Conservation (phyloP, 1,284 basidiomycete genomes). For the Apiotrichum porosum region DNA sequence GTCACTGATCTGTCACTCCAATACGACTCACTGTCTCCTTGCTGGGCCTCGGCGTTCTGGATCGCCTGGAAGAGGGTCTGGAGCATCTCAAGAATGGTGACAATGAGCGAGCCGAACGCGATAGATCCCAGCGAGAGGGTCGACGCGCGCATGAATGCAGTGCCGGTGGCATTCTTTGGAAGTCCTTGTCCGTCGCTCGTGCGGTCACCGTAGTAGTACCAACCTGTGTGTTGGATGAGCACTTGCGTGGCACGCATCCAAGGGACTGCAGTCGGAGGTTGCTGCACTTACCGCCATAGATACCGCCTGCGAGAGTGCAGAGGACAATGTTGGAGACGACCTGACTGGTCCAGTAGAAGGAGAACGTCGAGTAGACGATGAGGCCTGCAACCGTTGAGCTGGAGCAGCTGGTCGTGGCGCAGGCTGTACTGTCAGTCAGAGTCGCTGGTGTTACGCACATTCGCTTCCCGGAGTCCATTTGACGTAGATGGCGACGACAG, state of each 20-base stretch:
- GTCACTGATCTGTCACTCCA: too few species aligned
- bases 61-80: slow-evolving; percentile 62
- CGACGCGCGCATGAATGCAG: slow-evolving; percentile 71
- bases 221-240: slow-evolving; percentile 23
- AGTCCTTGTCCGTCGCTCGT: slow-evolving; percentile 29
- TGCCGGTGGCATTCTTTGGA: slow-evolving; percentile 66
- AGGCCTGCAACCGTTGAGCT: slow-evolving; percentile 61
- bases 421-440: slow-evolving; percentile 14
- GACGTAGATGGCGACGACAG: slow-evolving; percentile 56
- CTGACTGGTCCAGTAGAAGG: slow-evolving; percentile 72
- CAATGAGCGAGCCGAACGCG: slow-evolving; percentile 82
- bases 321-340: slow-evolving; percentile 74
- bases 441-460: slow-evolving; percentile 53
- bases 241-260: neutral
- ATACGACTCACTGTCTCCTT: slow-evolving; percentile 68
- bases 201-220: slow-evolving; percentile 48
- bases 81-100: slow-evolving; percentile 75
- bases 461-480: slow-evolving; percentile 73
- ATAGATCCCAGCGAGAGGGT: slow-evolving; percentile 83
- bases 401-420: slow-evolving; percentile 53
- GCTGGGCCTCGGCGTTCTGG: slow-evolving; percentile 62
- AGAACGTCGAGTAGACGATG: slow-evolving; percentile 71
- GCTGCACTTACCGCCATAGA: slow-evolving; percentile 53
- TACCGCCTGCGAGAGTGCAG: slow-evolving; percentile 71
- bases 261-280: slow-evolving; percentile 13